Evolutionary conservation across 352 stramenopile species (phyloP).

Genomic region (Pelagophyceae sp.): DNA sequence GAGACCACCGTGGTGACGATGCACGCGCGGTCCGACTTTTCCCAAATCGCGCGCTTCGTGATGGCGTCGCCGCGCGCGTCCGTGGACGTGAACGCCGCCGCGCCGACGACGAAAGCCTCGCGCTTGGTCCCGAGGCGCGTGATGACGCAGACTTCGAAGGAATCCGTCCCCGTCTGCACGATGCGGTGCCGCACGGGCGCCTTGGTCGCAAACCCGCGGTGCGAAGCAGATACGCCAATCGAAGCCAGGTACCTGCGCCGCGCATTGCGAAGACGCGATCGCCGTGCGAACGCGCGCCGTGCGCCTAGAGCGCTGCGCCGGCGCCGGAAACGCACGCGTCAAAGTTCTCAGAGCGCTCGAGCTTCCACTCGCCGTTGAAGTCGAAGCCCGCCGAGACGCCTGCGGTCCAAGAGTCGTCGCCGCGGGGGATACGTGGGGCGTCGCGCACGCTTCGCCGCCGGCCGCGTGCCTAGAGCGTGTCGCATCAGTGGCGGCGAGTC

Average conservation of each 20-base stretch:
- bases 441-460: too few species aligned
- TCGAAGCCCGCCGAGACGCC: too few species aligned
- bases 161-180: neutral
- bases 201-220: neutral
- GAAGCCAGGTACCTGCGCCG: constrained; percentile 9
- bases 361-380: neutral
- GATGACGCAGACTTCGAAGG: constrained; percentile 1
- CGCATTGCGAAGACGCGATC: too few species aligned
- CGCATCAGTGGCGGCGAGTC: too few species aligned
- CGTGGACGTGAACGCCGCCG: neutral
- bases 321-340: constrained; percentile 15
- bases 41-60: neutral
- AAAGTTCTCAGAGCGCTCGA: neutral
- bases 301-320: too few species aligned
- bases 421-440: too few species aligned
- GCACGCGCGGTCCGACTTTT: neutral
- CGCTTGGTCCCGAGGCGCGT: neutral
- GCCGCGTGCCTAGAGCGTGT: too few species aligned
- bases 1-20: neutral
- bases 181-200: neutral
- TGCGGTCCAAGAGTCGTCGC: too few species aligned
- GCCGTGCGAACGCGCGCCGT: neutral
- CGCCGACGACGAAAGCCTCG: neutral
- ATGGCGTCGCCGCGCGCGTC: neutral
- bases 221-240: constrained; percentile 3